A percentile compares a stretch with the other conserved stretches of the same genome.
These are phyloP conservation scores for Kwoniella dejecticola DNA, from an alignment of 768 basidiomycete genomes.

Conservation along the genomic window DNA sequence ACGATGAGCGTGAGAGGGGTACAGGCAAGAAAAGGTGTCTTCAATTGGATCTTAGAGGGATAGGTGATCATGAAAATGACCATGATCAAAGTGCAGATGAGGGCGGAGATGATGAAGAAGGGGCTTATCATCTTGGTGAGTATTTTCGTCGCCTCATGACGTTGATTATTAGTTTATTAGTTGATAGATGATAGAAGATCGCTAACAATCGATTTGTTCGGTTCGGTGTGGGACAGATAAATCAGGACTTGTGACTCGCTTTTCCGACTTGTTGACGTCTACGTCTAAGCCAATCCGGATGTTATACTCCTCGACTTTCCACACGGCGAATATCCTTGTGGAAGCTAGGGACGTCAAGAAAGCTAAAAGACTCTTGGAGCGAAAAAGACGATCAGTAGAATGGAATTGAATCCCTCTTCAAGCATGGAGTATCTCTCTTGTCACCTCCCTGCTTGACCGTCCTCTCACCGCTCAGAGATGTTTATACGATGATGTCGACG, in stretches of 20 bases:
- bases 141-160: neutral
- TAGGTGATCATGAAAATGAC: too few relatives aligned
- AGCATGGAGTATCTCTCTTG: too few relatives aligned
- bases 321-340: slow-evolving; percentile 50
- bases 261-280: slow-evolving; percentile 38
- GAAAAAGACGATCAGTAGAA: slow-evolving; percentile 11
- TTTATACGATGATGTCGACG: too few relatives aligned
- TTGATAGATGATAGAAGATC: too few relatives aligned
- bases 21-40: slow-evolving; percentile 42
- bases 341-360: slow-evolving; percentile 42
- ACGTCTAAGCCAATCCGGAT: slow-evolving; percentile 37
- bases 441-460: too few relatives aligned
- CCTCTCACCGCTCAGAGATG: too few relatives aligned
- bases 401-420: slow-evolving; percentile 6
- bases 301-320: slow-evolving; percentile 48
- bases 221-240: slow-evolving; percentile 29
- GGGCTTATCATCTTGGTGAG: slow-evolving; percentile 41
- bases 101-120: neutral
- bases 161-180: too few relatives aligned
- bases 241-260: slow-evolving; percentile 43
- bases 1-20: slow-evolving; percentile 5
- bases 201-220: too few relatives aligned
- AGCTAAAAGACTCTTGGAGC: slow-evolving; percentile 36
- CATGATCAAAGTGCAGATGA: slow-evolving; percentile 7
- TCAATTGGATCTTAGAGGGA: slow-evolving; percentile 41